Evolutionary conservation across 2,329 filamentous ascomycete genomes (phyloP).

Genomic region (Drechslera avenae): DNA sequence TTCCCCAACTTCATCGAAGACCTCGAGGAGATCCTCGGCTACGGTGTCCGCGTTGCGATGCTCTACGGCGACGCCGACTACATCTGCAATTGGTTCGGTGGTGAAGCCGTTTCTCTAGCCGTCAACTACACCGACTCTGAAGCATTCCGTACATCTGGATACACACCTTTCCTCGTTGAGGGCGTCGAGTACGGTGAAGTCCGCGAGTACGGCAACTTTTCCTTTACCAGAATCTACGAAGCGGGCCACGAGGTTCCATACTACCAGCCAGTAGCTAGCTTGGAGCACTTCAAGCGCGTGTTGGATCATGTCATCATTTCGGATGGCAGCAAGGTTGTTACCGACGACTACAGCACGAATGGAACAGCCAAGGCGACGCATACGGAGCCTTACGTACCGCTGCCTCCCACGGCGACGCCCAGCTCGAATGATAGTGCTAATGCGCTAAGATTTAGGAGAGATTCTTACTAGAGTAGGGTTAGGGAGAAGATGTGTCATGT

Average conservation of each 20-base stretch:
- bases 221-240: constrained; percentile 58
- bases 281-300: constrained; percentile 40
- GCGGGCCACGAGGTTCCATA: constrained; percentile 60
- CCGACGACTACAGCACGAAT: constrained; percentile 37
- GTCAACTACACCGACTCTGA: constrained; percentile 57
- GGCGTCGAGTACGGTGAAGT: constrained; percentile 67
- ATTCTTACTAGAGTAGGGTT: neutral
- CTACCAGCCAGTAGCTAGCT: constrained; percentile 40
- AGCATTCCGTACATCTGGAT: constrained; percentile 69
- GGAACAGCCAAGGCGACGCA: constrained; percentile 40
- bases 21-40: constrained; percentile 57
- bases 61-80: constrained; percentile 65
- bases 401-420: constrained; percentile 29
- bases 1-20: constrained; percentile 54
- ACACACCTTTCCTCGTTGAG: constrained; percentile 70
- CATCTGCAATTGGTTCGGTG: constrained; percentile 70
- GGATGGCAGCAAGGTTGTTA: constrained; percentile 38
- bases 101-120: constrained; percentile 69
- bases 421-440: neutral
- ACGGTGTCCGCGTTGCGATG: constrained; percentile 60
- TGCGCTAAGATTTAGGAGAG: constrained; percentile 1
- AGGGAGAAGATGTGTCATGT: neutral
- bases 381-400: constrained; percentile 35
- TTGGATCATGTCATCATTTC: constrained; percentile 34
- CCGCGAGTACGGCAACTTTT: constrained; percentile 73